Evolutionary conservation across 192 early-diverging fungal genomes (phyloP), one percentile per base, ranked within the genome.

Genomic region (Funneliformis mosseae): DNA sequence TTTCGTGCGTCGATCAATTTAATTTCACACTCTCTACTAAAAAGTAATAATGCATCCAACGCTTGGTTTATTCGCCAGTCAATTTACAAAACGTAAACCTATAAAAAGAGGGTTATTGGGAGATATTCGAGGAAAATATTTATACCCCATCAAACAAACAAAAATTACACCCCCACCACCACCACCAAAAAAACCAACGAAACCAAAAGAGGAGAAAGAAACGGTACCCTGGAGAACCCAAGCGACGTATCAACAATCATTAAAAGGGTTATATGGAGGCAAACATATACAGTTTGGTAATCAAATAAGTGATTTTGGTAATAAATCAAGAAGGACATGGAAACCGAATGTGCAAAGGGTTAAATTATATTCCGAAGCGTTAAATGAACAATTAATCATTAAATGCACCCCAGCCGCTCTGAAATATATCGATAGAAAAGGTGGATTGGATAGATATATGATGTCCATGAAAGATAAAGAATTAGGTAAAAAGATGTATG

Each of bases 391-490:
- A 76, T 78, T 93, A 45, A 76, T 81, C 23, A 83, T 95, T 61
- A 88, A 90, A 42, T 87, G 93, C 67, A 94, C 94, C 21, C 88
- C 92, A 5, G 82, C 89, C 5, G 91, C 93, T 5, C 83, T 94
- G 14, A 90, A 93, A 39, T 92, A 93, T 0, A 93, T 96, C 42
- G 93, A 96, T 79, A 92, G 94, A 83, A 94, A 94, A 86, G 94
- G 94, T 28, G 94, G 94, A 4, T 81, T 96, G 16, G 94, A 96
- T 80, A 87, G 85, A 68, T 96, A 94, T 79, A 78, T 96, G 50
- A 83, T 94, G 41, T 83, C 87, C 48, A 94, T 92, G 18, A 90
- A 86, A 48, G 90, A 93, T 62, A 89, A 92, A 76, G 89, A 93
- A 11, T 87, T 94, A 77, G 88, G 82, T 67, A 39, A 73, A 73